phyloP scores from a whole-genome alignment of 257 asterid genomes.

The Fraxinus excelsior region DNA sequence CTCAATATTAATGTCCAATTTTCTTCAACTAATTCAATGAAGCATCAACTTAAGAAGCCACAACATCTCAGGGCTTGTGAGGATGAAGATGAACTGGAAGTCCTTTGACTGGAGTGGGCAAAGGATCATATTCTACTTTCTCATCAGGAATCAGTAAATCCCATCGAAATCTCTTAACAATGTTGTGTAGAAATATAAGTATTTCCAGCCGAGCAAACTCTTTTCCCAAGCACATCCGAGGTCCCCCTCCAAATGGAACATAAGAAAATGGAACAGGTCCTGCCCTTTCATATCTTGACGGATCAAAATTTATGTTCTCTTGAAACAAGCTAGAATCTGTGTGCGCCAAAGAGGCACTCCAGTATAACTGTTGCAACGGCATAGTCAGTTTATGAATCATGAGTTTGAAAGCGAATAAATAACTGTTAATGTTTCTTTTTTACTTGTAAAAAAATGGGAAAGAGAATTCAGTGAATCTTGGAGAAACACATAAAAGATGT shows the following conservation, averaged over 20 bases:
- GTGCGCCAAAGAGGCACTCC: background rate
- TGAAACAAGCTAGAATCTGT: slow-evolving; percentile 14
- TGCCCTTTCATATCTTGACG: slow-evolving; percentile 24
- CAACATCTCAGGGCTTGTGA: slow-evolving; percentile 19
- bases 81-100: slow-evolving; percentile 49
- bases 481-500: background rate
- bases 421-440: background rate
- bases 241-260: slow-evolving; percentile 31
- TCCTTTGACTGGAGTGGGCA: slow-evolving; percentile 54
- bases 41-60: background rate
- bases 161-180: slow-evolving; percentile 48
- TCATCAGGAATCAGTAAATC: slow-evolving; percentile 39
- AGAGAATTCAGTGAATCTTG: background rate
- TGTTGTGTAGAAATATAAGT: slow-evolving; percentile 52
- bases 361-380: background rate
- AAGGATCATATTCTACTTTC: slow-evolving; percentile 55
- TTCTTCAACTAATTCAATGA: background rate
- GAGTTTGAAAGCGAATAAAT: background rate
- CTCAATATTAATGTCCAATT: background rate
- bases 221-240: slow-evolving; percentile 59
- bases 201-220: slow-evolving; percentile 66
- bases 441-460: background rate
- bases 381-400: background rate
- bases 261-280: slow-evolving; percentile 26
- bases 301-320: slow-evolving; percentile 9